Base-by-base conservation (phyloP, 352 stramenopile species). In the Globisporangium cystogenes region DNA sequence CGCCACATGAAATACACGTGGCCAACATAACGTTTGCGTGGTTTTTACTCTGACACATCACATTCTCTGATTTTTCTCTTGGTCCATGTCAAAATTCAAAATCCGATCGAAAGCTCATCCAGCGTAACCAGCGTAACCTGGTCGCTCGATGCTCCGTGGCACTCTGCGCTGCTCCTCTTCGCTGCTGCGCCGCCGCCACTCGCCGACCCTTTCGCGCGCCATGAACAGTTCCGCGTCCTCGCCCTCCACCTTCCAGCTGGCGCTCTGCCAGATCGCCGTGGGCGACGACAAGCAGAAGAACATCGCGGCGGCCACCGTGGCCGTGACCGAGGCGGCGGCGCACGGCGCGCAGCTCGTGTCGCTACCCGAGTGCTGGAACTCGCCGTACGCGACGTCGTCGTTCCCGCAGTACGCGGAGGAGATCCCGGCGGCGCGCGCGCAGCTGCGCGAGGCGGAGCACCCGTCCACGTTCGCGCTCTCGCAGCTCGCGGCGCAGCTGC, bases 351-450 rank as follows among this genome's bases (percentile, higher is more conserved):
- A 97, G 69, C 64, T 98, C 27, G 82, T 98, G 47, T 90, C 90
- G 49, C 76, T 98, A 43, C 94, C 95, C 23, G 95, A 98, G 70
- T 97, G 90, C 77, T 98, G 90, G 84, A 98, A 98, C 79, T 96
- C 87, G 54, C 92, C 95, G 31, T 99, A 99, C 78, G 93, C 96
- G 26, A 99, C 96, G 24, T 74, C 86, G 27, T 97, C 90, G 10
- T 99, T 99, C 79, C 87, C 87, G 35, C 78, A 98, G 49, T 99
- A 99, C 71, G 96, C 97, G 3, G 97, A 99, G 72, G 65, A 77
- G 43, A 94, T 99, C 59, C 97, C 97, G 5, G 57, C 76, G 1
- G 62, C 64, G 36, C 82, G 80, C 53, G 62, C 48, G n/a, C 47
- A 63, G 76, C 68, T 89, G 27, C 70, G 79, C 42, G 67, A 72